Percentiles rank a stretch among this genome's conserved stretches.
Conservation (phyloP, 257 asterid genomes). For the Solanum pennellii region DNA sequence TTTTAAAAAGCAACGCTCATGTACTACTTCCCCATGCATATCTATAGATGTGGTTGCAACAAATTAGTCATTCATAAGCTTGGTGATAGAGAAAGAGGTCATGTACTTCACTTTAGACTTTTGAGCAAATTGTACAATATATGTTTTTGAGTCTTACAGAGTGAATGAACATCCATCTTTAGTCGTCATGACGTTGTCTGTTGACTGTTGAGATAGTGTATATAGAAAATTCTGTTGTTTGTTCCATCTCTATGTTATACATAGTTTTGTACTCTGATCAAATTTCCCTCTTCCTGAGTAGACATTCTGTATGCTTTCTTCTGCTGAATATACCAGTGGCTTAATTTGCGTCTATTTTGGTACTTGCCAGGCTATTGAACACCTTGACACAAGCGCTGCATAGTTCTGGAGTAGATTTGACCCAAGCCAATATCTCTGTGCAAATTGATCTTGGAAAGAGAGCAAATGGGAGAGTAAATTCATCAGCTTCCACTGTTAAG, state of each 20-base stretch:
- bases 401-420: slow-evolving; percentile 74
- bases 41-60: not conserved
- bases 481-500: slow-evolving; percentile 54
- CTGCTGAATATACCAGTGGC: not conserved
- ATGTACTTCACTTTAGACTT: not conserved
- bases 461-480: slow-evolving; percentile 32
- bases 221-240: not conserved
- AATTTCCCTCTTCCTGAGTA: not conserved
- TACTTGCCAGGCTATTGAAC: slow-evolving; percentile 58
- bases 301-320: not conserved
- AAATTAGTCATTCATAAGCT: not conserved
- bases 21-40: not conserved
- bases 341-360: not conserved
- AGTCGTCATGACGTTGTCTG: not conserved
- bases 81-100: not conserved
- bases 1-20: not conserved
- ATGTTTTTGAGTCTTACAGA: not conserved
- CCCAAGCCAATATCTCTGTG: slow-evolving; percentile 80
- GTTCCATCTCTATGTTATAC: not conserved
- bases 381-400: slow-evolving; percentile 78
- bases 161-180: not conserved
- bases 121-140: not conserved
- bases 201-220: not conserved
- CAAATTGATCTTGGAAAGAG: slow-evolving; percentile 82
- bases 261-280: not conserved